These are phyloP conservation scores for Plasmopara muralis DNA, from an alignment of 352 stramenopile genomes.

Conservation along the genomic window DNA sequence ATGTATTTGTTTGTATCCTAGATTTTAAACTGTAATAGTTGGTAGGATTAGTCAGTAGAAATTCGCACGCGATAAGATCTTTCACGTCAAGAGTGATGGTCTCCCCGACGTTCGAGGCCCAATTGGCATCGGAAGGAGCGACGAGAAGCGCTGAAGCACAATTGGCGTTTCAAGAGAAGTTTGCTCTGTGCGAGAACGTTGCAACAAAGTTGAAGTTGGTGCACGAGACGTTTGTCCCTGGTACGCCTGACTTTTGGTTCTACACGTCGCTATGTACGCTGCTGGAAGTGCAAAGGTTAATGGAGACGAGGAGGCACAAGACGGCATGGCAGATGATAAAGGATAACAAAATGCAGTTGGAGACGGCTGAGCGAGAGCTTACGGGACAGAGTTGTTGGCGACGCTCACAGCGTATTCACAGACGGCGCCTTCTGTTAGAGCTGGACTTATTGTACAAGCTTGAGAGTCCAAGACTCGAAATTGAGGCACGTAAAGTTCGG, in stretches of 20 bases:
- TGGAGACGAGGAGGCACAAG: background rate
- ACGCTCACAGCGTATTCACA: constrained; percentile 27
- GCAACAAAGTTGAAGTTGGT: constrained; percentile 26
- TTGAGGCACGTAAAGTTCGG: constrained; percentile 10
- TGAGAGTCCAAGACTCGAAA: constrained; percentile 17
- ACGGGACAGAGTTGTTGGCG: constrained; percentile 9
- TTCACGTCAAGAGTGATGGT: constrained; percentile 19
- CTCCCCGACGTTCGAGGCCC: constrained; percentile 11
- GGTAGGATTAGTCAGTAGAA: background rate
- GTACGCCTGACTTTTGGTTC: no score
- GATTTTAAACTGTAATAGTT: no score
- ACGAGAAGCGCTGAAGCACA: constrained; percentile 13
- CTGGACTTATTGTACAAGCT: constrained; percentile 36
- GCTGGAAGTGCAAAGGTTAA: no score
- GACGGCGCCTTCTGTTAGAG: constrained; percentile 32
- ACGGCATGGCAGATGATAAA: constrained; percentile 19
- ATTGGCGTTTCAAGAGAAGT: constrained; percentile 25
- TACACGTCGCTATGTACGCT: no score
- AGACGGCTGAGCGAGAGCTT: constrained; percentile 21
- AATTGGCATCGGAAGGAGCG: constrained; percentile 21
- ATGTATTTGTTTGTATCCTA: no score
- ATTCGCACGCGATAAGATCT: background rate
- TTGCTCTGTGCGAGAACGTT: constrained; percentile 23
- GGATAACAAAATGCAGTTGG: constrained; percentile 13
- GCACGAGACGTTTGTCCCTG: background rate